A percentile compares a stretch with the other conserved stretches of the same genome.
These are phyloP conservation scores for Gossypium sturtianum DNA, from an alignment of 345 rosid genomes.

Conservation along the genomic window DNA sequence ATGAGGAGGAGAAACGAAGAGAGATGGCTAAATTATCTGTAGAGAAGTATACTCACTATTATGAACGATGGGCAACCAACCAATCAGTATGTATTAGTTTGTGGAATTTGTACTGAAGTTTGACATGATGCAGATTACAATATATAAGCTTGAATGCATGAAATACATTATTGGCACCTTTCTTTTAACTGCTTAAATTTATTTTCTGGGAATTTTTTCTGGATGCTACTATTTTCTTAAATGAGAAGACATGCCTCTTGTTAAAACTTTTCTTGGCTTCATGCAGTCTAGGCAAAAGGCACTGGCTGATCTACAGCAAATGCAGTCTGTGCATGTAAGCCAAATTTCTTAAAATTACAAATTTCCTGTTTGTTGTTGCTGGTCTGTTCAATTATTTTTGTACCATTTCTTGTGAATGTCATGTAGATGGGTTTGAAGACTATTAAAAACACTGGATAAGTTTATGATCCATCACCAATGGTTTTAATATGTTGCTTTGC, in stretches of 20 bases:
- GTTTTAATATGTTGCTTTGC: not conserved
- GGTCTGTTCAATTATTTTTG: not conserved
- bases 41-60: conserved; percentile 84
- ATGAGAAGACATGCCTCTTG: not conserved
- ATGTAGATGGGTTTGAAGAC: conserved; percentile 17
- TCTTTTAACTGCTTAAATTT: not conserved
- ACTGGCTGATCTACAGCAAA: conserved; percentile 61
- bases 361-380: conserved; percentile 10
- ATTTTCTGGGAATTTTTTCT: not conserved
- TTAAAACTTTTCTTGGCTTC: conserved; percentile 10
- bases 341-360: conserved; percentile 12
- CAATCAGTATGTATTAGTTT: conserved; percentile 51
- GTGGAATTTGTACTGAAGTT: not conserved
- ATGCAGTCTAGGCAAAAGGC: conserved; percentile 92
- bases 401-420: not conserved
- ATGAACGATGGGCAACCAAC: conserved; percentile 88
- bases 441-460: not conserved
- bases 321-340: conserved; percentile 74
- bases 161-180: not conserved
- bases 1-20: conserved; percentile 73
- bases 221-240: not conserved
- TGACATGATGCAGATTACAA: not conserved
- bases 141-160: not conserved
- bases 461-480: not conserved
- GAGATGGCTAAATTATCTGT: conserved; percentile 87